These are phyloP conservation scores for Globisporangium yorkense DNA, from an alignment of 352 stramenopile genomes.

Conservation along the genomic window DNA sequence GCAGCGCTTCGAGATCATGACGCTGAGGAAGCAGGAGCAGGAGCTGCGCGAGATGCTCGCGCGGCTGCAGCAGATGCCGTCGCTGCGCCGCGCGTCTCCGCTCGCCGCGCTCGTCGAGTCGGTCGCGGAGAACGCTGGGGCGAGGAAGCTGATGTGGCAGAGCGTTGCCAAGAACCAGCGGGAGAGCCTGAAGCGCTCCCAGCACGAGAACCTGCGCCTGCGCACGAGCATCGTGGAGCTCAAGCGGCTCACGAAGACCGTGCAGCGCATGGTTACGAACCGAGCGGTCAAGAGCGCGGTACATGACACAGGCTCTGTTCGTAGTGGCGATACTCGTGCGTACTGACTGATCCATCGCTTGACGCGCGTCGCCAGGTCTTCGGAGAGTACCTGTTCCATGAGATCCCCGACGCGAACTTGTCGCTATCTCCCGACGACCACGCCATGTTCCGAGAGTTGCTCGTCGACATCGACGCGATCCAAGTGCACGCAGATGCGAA, in stretches of 20 bases:
- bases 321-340: background rate
- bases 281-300: constrained; percentile 1
- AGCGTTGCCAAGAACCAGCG: background rate
- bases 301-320: background rate
- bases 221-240: background rate
- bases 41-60: background rate
- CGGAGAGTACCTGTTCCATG: background rate
- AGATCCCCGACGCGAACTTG: background rate
- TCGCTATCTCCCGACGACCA: background rate
- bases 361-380: background rate
- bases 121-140: background rate
- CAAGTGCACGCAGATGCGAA: background rate
- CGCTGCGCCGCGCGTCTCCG: background rate
- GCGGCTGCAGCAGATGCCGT: background rate
- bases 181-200: background rate
- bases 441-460: background rate
- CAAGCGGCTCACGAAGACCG: constrained; percentile 1
- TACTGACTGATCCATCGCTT: background rate
- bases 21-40: background rate
- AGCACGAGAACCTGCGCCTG: background rate
- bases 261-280: constrained; percentile 1
- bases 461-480: background rate
- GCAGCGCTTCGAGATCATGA: background rate
- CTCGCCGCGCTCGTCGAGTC: background rate
- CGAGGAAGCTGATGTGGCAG: background rate